phyloP scores from a whole-genome alignment of 2,329 filamentous ascomycete species.

The Diplocarpon rosae region DNA sequence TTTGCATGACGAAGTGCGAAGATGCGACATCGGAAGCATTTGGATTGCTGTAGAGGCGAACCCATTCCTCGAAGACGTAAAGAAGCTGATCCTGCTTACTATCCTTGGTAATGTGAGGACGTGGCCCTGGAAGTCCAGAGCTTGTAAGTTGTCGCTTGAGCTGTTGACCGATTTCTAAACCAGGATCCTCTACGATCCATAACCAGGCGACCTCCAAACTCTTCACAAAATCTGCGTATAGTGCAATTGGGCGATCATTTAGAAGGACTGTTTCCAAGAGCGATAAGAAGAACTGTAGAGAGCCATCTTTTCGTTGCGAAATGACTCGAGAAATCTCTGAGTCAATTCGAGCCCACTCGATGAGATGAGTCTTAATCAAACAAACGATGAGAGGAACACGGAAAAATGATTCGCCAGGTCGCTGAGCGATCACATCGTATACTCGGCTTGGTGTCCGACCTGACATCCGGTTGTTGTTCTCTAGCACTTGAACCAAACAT shows the following conservation, averaged over 20 bases:
- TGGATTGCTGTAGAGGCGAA: conserved; percentile 68
- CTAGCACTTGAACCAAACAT: conserved; percentile 50
- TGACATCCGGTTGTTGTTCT: conserved; percentile 46
- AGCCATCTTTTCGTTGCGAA: conserved; percentile 56
- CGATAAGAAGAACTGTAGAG: conserved; percentile 68
- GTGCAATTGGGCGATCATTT: conserved; percentile 62
- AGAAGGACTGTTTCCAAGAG: conserved; percentile 71
- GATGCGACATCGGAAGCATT: conserved; percentile 62
- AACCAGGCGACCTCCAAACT: conserved; percentile 72
- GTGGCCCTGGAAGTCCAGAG: conserved; percentile 42
- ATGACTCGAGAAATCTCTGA: conserved; percentile 64
- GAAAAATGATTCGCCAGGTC: conserved; percentile 44
- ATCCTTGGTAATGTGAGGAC: conserved; percentile 41
- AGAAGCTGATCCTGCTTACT: conserved; percentile 75
- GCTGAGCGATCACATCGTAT: conserved; percentile 43
- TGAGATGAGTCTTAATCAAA: conserved; percentile 46
- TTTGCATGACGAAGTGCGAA: conserved; percentile 70
- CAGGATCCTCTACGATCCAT: conserved; percentile 68
- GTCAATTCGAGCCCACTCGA: conserved; percentile 57
- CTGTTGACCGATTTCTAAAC: conserved; percentile 52
- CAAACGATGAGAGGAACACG: conserved; percentile 47
- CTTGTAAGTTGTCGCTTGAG: conserved; percentile 56
- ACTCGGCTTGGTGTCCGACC: conserved; percentile 43
- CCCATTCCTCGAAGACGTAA: conserved; percentile 95
- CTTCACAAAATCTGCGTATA: conserved; percentile 76